Percentiles rank a stretch among this genome's conserved stretches.
phyloP scores from a whole-genome alignment of 2,329 filamentous ascomycete species.

The Leptographium lundbergii region DNA sequence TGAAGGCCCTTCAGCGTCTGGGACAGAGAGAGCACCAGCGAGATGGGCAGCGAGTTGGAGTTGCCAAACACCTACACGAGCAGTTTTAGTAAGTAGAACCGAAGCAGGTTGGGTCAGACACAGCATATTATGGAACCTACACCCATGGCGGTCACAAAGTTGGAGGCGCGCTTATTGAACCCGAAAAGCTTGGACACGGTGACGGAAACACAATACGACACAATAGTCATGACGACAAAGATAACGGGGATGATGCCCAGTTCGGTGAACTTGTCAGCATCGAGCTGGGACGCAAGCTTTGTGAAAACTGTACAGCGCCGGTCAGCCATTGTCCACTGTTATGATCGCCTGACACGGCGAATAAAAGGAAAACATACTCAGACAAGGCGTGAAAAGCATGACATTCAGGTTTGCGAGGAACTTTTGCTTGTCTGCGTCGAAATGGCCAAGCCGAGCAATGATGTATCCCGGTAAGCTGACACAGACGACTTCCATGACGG shows the following conservation, averaged over 20 bases:
- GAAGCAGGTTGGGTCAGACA: background rate
- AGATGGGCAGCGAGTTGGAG: slow-evolving; percentile 95
- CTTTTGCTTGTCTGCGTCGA: slow-evolving; percentile 92
- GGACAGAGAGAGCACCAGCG: slow-evolving; percentile 83
- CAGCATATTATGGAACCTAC: slow-evolving; percentile 16
- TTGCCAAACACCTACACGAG: slow-evolving; percentile 70
- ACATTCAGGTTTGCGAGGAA: slow-evolving; percentile 95
- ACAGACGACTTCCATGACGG: slow-evolving; percentile 88
- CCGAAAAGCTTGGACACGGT: slow-evolving; percentile 61
- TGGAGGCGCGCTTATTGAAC: slow-evolving; percentile 73
- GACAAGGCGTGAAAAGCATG: slow-evolving; percentile 88
- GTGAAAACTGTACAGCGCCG: slow-evolving; percentile 59
- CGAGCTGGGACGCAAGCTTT: slow-evolving; percentile 89
- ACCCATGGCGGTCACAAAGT: slow-evolving; percentile 95
- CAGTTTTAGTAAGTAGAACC: background rate
- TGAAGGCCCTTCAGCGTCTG: slow-evolving; percentile 86
- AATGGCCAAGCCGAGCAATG: slow-evolving; percentile 78
- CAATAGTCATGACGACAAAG: slow-evolving; percentile 73
- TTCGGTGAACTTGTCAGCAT: slow-evolving; percentile 77
- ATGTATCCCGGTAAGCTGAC: slow-evolving; percentile 92
- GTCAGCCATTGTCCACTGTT: background rate
- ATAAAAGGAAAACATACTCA: slow-evolving; percentile 45
- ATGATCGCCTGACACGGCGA: background rate
- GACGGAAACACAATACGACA: slow-evolving; percentile 70
- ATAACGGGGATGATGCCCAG: slow-evolving; percentile 92